Conservation (phyloP, 1,284 basidiomycete species). For the Blastosporella zonata region DNA sequence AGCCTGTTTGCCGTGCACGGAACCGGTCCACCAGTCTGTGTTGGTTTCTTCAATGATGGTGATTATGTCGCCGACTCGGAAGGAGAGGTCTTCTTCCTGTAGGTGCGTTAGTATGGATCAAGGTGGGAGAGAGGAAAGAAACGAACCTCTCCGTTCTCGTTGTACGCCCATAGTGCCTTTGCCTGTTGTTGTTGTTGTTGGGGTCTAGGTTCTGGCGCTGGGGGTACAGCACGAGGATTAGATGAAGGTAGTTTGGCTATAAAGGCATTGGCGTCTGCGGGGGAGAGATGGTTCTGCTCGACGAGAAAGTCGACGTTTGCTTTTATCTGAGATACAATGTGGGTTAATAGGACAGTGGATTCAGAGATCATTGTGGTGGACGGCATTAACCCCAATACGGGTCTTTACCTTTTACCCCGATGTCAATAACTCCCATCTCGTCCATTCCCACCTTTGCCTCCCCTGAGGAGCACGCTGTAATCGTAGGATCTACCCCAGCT, state of each 20-base stretch:
- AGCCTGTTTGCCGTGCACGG: conserved; percentile 47
- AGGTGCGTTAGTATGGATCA: conserved; percentile 6
- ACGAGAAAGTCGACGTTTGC: conserved; percentile 64
- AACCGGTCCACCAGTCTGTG: conserved; percentile 56
- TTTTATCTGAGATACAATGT: conserved; percentile 65
- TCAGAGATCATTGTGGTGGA: neutral
- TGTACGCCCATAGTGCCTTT: conserved; percentile 62
- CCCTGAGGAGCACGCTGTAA: conserved; percentile 61
- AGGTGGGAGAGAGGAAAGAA: neutral
- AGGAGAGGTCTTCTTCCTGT: conserved; percentile 60
- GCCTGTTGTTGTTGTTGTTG: conserved; percentile 36
- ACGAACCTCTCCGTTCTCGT: conserved; percentile 48
- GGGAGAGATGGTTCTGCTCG: conserved; percentile 49
- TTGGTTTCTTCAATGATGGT: conserved; percentile 56
- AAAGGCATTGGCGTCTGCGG: conserved; percentile 47
- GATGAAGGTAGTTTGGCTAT: conserved; percentile 40
- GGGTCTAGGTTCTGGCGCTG: conserved; percentile 18
- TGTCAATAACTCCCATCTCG: conserved; percentile 39
- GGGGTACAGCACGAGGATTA: conserved; percentile 1
- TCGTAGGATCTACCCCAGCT: conserved; percentile 73
- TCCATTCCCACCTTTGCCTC: conserved; percentile 58
- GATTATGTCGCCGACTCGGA: conserved; percentile 50
- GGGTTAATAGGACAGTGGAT: conserved; percentile 42
- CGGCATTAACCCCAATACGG: conserved; percentile 22
- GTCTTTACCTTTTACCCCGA: conserved; percentile 3